Base-by-base conservation (phyloP, 768 basidiomycete species). In the Suillus cothurnatus region DNA sequence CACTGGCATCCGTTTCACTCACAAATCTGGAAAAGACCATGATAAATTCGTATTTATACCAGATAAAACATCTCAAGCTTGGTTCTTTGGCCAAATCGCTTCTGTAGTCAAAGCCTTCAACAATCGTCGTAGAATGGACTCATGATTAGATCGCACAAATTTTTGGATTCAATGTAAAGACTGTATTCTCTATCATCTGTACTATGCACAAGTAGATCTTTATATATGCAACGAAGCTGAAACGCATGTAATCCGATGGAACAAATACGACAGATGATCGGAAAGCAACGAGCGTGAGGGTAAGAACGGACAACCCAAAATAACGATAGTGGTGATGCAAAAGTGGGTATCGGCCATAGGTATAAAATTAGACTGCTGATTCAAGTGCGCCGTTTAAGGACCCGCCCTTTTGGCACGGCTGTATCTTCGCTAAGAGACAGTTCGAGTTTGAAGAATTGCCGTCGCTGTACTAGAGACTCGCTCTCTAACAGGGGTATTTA, bases 1-100 rank as follows among this genome's bases (percentile, higher is more conserved):
- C 71, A 93, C 88, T 19, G 96, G 96, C 1, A 93, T 99, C 72
- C 86, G 92, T 21, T 92, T 95, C 72, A 86, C 90, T 17, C 87
- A 95, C 76, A 96, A 92, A 71, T 79, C 82, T 3, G 92, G 92
- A 64, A 86, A 81, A 72, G 90, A 89, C 64, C 82, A 87, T 64
- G 90, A 94, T 78, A 89, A 85, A 71, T 93, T 92, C 74, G 85
- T 92, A 15, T 81, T 88, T 72, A 89, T 93, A 71, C 85, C 88
- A 4, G 91, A 93, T 77, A 90, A 90, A 76, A 77, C 80, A 32
- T 85, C 91, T 5, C 90, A 91, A 77, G 81, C 82, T 8, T 94
- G 92, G 92, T 93, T 94, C 79, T 94, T 93, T 76, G 82, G 82
- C 28, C 87, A 91, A 71, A 85, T 94, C 47, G 88, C 88, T 31